Conservation (phyloP, 73 alveolate genomes). For the Paramecium sonneborni region DNA sequence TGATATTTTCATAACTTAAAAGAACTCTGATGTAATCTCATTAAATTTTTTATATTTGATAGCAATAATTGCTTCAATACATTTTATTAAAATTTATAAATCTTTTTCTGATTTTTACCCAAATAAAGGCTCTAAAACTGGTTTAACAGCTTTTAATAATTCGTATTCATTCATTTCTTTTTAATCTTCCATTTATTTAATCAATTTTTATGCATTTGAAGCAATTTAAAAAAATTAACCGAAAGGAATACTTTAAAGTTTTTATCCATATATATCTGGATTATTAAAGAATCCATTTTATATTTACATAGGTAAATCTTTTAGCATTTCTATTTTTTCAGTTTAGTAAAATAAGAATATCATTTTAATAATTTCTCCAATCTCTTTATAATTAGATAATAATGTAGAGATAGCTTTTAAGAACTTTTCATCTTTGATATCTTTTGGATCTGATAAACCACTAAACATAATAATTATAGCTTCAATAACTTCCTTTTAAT, state of each 20-base stretch:
- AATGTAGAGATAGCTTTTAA: not conserved
- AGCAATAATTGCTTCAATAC: slow-evolving; percentile 9
- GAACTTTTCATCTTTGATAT: not conserved
- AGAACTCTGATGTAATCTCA: slow-evolving; percentile 15
- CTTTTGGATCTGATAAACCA: not conserved
- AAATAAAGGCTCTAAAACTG: not conserved
- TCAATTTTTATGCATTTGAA: not conserved
- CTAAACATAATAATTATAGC: not conserved
- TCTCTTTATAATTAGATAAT: not conserved
- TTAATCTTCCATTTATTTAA: not conserved
- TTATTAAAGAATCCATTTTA: not conserved
- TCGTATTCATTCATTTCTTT: slow-evolving; percentile 2
- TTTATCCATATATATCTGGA: not conserved
- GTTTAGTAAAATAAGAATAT: not conserved
- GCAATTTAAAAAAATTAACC: not conserved
- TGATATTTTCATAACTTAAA: slow-evolving; percentile 14
- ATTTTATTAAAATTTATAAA: not conserved
- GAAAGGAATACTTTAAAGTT: not conserved
- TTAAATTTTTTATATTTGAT: not conserved
- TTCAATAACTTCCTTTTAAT: not conserved
- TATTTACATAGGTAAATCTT: not conserved
- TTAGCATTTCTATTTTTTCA: not conserved
- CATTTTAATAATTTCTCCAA: not conserved
- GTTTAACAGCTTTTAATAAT: not conserved
- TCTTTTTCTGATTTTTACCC: slow-evolving; percentile 14